These are phyloP conservation scores for Trichoderma gamsii DNA, from an alignment of 495 filamentous ascomycete genomes.

Conservation along the genomic window DNA sequence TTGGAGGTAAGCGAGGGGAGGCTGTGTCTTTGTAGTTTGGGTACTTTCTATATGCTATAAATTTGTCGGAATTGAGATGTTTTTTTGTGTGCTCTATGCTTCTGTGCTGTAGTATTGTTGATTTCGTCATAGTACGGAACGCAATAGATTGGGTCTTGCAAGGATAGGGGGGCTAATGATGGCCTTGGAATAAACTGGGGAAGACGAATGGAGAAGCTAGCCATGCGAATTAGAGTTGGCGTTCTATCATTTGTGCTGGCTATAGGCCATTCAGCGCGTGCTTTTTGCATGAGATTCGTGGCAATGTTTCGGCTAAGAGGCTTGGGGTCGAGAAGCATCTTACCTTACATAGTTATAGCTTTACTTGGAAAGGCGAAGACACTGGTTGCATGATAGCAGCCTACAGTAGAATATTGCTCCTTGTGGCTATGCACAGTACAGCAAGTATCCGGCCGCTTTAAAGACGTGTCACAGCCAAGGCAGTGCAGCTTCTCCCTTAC, in stretches of 20 bases:
- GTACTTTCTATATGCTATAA: neutral
- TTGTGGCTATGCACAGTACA: too few species aligned
- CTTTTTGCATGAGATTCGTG: too few species aligned
- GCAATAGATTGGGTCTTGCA: neutral
- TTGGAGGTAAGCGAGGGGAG: neutral
- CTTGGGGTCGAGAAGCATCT: too few species aligned
- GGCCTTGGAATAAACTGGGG: slow-evolving; percentile 1
- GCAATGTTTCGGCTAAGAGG: too few species aligned
- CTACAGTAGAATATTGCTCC: too few species aligned
- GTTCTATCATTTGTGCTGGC: too few species aligned
- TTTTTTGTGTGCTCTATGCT: neutral
- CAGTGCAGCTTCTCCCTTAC: neutral
- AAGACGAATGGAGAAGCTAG: neutral
- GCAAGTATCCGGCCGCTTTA: too few species aligned
- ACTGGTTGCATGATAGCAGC: too few species aligned
- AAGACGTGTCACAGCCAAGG: too few species aligned
- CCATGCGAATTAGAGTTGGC: neutral
- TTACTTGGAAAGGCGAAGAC: too few species aligned
- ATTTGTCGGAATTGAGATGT: neutral
- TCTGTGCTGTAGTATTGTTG: neutral
- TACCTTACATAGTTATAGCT: too few species aligned
- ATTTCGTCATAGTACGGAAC: slow-evolving; percentile 1
- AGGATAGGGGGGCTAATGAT: neutral
- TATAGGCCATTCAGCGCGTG: too few species aligned
- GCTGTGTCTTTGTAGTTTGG: neutral